Evolutionary conservation across 495 filamentous ascomycete species (phyloP), one percentile per base, ranked within the genome.

Genomic region (Talaromyces borbonicus): DNA sequence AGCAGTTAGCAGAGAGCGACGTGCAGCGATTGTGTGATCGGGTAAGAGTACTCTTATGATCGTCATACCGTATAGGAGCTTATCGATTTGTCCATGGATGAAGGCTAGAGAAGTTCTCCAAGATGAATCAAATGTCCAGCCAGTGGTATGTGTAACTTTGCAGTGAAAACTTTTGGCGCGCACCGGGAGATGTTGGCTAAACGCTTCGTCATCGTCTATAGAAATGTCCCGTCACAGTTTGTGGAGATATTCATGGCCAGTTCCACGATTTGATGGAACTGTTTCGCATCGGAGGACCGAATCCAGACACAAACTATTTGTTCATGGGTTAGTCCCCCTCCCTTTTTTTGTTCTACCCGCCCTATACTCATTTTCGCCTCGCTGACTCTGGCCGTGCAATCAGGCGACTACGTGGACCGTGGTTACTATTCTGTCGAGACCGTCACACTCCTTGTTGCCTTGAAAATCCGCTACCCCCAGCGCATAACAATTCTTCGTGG

Each of bases 391-490:
- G 37, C n/a, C n/a, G n/a, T n/a, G n/a, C 14, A 23, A 11, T 38
- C 56, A 93, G 87, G 90, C 61, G 90, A 96, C 62, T 96, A 95
- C 58, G 90, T 96, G 58, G 90, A 96, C 65, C 83, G 90, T 68
- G 90, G 90, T 41, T 96, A 95, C 68, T 96, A 95, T 71, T 94
- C 87, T 16, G 89, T 96, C 46, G 90, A 96, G 67, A 95, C 90
- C 3, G 89, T 96, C 49, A 94, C 88, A 7, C 80, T 96, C 46
- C 80, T 96, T 46, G 89, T 96, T 49, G 87, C 84, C 43, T 78
- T 96, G 58, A 96, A 96, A 72, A 94, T 96, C 54, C 83, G 90
- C 64, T 96, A 95, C 63, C 90, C 90, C 38, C 80, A 89, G 67
- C 87, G 90, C 65, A 95, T 96, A 67, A 96, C 90, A 52, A 94